phyloP scores from a whole-genome alignment of 129 eudicot species.

The Flaveria bidentis region DNA sequence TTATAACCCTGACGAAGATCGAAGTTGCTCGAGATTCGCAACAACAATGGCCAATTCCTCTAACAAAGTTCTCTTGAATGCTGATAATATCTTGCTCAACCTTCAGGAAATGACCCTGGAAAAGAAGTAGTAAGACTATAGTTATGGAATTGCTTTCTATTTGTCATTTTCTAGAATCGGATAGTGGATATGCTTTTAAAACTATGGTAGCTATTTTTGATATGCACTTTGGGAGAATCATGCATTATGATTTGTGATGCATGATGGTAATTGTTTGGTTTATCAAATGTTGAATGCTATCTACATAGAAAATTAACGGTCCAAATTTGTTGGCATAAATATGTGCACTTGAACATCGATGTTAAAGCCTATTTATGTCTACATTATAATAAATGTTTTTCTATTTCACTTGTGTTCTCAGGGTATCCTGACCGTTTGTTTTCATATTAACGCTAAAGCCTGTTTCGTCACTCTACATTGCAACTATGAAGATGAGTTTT shows the following conservation, averaged over 20 bases:
- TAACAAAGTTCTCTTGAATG: conserved; percentile 48
- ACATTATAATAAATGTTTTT: not conserved
- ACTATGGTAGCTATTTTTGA: not conserved
- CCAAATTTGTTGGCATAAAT: no score
- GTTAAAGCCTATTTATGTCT: no score
- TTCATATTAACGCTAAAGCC: not conserved
- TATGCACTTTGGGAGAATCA: not conserved
- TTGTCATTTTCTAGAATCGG: not conserved
- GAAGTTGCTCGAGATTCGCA: conserved; percentile 56
- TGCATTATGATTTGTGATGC: not conserved
- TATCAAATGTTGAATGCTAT: not conserved
- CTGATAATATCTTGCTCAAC: conserved; percentile 58
- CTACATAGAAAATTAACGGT: not conserved
- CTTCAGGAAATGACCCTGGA: conserved; percentile 49
- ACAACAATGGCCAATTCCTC: conserved; percentile 41
- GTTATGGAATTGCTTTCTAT: not conserved
- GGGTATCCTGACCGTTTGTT: no score
- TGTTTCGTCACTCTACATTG: not conserved
- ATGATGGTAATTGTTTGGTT: not conserved
- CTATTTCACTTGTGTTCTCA: not conserved
- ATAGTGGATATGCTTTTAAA: not conserved
- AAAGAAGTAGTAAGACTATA: conserved; percentile 24
- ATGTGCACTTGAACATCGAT: no score
- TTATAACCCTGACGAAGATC: conserved; percentile 53
- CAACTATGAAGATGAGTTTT: not conserved